A percentile compares a stretch with the other conserved stretches of the same genome.
These are phyloP conservation scores for Podospora australis DNA, from an alignment of 495 filamentous ascomycete genomes.

Conservation along the genomic window DNA sequence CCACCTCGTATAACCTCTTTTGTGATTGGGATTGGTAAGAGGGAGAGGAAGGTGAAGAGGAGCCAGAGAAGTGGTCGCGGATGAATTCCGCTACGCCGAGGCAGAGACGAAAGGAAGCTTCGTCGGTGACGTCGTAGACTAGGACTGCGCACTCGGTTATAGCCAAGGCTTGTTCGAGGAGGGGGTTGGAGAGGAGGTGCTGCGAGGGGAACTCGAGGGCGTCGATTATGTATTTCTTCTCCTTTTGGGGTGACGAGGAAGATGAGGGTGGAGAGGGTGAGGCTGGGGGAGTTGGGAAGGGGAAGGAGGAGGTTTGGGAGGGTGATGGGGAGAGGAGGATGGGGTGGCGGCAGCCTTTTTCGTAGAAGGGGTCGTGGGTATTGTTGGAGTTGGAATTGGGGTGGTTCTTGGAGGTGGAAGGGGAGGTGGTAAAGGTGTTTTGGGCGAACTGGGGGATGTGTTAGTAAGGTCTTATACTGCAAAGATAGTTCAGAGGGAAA, in stretches of 20 bases:
- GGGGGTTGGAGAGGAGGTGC: slow-evolving; percentile 26
- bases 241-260: not conserved
- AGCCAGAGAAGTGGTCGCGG: slow-evolving; percentile 13
- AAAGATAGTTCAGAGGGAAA: too few relatives aligned
- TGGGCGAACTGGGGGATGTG: slow-evolving; percentile 26
- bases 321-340: not conserved
- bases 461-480: not conserved
- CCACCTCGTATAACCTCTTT: slow-evolving; percentile 23
- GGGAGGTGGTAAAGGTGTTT: slow-evolving; percentile 15
- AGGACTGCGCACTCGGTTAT: slow-evolving; percentile 38
- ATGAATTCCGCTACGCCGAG: slow-evolving; percentile 28
- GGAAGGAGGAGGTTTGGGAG: not conserved
- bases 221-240: slow-evolving; percentile 27
- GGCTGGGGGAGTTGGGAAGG: not conserved
- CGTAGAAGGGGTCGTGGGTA: slow-evolving; percentile 16
- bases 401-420: not conserved
- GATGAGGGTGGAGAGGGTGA: not conserved
- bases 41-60: not conserved
- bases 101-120: slow-evolving; percentile 25
- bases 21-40: not conserved
- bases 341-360: too few relatives aligned
- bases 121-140: slow-evolving; percentile 32
- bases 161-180: slow-evolving; percentile 30
- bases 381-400: not conserved
- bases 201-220: slow-evolving; percentile 34